These are phyloP conservation scores for Pseudopyricularia cyperi DNA, from an alignment of 2,329 filamentous ascomycete species.

Conservation along the genomic window DNA sequence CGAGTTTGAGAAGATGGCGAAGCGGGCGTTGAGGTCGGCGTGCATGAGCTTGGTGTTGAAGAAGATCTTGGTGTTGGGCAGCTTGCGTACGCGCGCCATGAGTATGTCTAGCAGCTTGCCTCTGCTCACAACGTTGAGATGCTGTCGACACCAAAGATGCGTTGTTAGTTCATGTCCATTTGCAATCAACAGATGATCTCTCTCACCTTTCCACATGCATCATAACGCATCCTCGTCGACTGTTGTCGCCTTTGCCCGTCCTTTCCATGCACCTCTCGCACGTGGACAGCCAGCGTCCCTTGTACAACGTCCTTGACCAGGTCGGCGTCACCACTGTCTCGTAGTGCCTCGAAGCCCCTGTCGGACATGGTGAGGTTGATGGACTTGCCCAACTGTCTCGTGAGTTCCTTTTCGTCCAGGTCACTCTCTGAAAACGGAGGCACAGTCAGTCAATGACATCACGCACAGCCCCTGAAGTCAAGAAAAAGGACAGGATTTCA, in stretches of 20 bases:
- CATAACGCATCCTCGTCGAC: slow-evolving; percentile 77
- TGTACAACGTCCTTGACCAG: slow-evolving; percentile 63
- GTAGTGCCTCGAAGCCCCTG: slow-evolving; percentile 80
- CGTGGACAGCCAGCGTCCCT: slow-evolving; percentile 82
- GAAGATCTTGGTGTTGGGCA: slow-evolving; percentile 81
- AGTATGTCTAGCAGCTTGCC: slow-evolving; percentile 70
- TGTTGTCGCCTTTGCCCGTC: slow-evolving; percentile 52
- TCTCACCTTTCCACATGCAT: slow-evolving; percentile 69
- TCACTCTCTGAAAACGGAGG: not conserved
- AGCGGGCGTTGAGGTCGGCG: slow-evolving; percentile 65
- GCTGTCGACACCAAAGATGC: slow-evolving; percentile 30
- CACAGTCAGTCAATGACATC: not conserved
- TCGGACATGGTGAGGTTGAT: slow-evolving; percentile 95
- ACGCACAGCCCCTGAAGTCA: not conserved
- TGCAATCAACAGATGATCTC: not conserved
- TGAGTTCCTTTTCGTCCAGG: not conserved
- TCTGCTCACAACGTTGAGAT: slow-evolving; percentile 76
- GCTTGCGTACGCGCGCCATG: slow-evolving; percentile 67
- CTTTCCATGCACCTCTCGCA: slow-evolving; percentile 85
- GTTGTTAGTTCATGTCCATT: not conserved
- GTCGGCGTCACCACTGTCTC: slow-evolving; percentile 49
- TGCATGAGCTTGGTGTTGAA: slow-evolving; percentile 91
- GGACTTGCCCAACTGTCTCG: slow-evolving; percentile 83
- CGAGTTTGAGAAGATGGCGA: slow-evolving; percentile 71
- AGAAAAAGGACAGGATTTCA: not conserved